Base-by-base conservation (phyloP, 352 stramenopile genomes). In the Phytophthora pistaciae region DNA sequence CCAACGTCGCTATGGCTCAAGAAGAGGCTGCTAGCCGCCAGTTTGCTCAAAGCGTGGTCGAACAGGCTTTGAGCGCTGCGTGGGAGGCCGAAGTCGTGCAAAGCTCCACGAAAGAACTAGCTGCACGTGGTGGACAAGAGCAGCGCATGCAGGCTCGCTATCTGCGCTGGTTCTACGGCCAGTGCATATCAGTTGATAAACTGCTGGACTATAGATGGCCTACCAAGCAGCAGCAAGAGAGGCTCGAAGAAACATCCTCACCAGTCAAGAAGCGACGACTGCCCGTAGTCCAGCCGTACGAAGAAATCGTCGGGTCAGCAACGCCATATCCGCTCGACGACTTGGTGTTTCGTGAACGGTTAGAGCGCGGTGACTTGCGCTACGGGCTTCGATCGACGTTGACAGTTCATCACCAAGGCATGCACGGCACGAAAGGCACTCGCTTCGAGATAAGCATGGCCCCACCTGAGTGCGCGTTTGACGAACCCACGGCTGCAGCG, bases 101-200 rank as follows among this genome's bases (percentile, higher is more conserved):
- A 16, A 67, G 60, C 0, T 59, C 44, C 0, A 55, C 50, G 44
- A 38, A 68, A 54, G 21, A 74, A 52, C 16, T 72, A 66, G 57
- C 67, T 44, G 23, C 66, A 58, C 69, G 74, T 44, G 40, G 62
- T 69, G 46, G 60, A 31, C 48, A 70, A 20, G 84, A 91, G 52
- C 83, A 84, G 44, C 74, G 61, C 0, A 72, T 76, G 52, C 84
- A 88, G 55, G 55, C 56, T 18, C 59, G 81, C 52, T 91, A 92
- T 67, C 70, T 92, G 38, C 77, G 80, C 31, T 91, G 84, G 84
- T 92, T 92, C 58, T 91, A 90, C 55, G 52, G 72, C 5, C 68
- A 85, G 42, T 91, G 80, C 58, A 56, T 70, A 46, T 88, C 77
- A 0, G 82, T 87, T 10, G 84, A 92, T 38, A 69, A 92, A 13